A percentile compares a stretch with the other conserved stretches of the same genome.
These are phyloP conservation scores for Rhizopus microsporus DNA, from an alignment of 371 early-diverging fungal species.

Conservation along the genomic window DNA sequence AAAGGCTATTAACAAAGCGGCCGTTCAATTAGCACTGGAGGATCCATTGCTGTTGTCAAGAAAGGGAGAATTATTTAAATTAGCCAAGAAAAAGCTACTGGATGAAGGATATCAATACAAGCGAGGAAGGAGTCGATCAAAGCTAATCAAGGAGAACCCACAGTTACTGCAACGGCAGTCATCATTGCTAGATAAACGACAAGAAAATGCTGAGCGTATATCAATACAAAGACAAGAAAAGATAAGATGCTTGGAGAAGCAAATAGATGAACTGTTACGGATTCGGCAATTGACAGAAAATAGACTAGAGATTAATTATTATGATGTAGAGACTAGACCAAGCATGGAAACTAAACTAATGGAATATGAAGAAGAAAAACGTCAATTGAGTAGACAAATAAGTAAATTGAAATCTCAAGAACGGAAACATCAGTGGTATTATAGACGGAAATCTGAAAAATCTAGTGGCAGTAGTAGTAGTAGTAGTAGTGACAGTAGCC, in stretches of 20 bases:
- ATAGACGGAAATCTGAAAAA: constrained; percentile 48
- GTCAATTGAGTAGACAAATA: constrained; percentile 41
- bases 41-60: constrained; percentile 50
- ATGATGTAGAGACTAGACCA: constrained; percentile 9
- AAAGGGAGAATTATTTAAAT: constrained; percentile 52
- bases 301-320: constrained; percentile 18
- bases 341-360: constrained; percentile 22
- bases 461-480: constrained; percentile 8
- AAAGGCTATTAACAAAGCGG: constrained; percentile 58
- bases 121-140: constrained; percentile 62
- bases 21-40: constrained; percentile 50
- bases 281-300: constrained; percentile 18
- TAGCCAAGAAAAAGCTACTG: constrained; percentile 58
- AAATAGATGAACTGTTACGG: constrained; percentile 38
- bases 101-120: constrained; percentile 60
- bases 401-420: constrained; percentile 57
- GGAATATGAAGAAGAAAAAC: constrained; percentile 18
- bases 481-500: constrained; percentile 11
- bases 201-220: constrained; percentile 49
- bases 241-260: constrained; percentile 37
- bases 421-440: constrained; percentile 68
- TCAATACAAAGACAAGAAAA: constrained; percentile 41
- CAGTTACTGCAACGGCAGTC: constrained; percentile 18
- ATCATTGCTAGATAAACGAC: constrained; percentile 25
- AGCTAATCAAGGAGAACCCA: constrained; percentile 38